A percentile compares a stretch with the other conserved stretches of the same genome.
phyloP scores from a whole-genome alignment of 371 early-diverging fungal genomes.

The Dentiscutata heterogama region DNA sequence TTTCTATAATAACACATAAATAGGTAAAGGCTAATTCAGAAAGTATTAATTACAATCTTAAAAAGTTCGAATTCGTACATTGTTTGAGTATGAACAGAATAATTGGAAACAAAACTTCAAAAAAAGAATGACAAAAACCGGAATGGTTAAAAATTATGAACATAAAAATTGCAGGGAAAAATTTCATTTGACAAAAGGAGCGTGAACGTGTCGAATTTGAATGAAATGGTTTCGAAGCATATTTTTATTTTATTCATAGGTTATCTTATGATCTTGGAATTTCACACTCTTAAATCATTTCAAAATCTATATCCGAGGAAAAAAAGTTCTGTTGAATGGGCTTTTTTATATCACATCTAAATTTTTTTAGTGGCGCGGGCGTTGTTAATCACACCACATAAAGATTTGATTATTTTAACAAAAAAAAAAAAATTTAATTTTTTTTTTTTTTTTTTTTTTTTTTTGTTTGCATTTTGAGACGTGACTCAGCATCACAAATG shows the following conservation, averaged over 20 bases:
- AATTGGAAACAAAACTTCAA: too few relatives aligned
- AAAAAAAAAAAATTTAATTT: not conserved
- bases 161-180: too few relatives aligned
- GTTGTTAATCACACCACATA: conserved; percentile 26
- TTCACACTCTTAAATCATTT: not conserved
- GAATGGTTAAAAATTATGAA: not conserved
- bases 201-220: conserved; percentile 15
- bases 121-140: not conserved
- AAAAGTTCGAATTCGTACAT: too few relatives aligned
- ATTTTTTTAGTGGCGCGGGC: conserved; percentile 1
- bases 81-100: too few relatives aligned
- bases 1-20: too few relatives aligned
- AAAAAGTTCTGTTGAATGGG: not conserved
- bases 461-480: not conserved
- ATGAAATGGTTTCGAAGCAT: not conserved
- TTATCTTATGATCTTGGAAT: conserved; percentile 5
- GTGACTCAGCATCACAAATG: conserved; percentile 22
- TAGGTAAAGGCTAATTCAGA: too few relatives aligned
- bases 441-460: too few relatives aligned
- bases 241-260: not conserved
- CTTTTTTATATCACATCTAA: conserved; percentile 18
- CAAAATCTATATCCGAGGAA: not conserved
- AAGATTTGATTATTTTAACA: conserved; percentile 1
- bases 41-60: too few relatives aligned
- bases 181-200: not conserved